These are phyloP conservation scores for Stachybotrys echinatus DNA, from an alignment of 2,329 filamentous ascomycete genomes.

Conservation along the genomic window DNA sequence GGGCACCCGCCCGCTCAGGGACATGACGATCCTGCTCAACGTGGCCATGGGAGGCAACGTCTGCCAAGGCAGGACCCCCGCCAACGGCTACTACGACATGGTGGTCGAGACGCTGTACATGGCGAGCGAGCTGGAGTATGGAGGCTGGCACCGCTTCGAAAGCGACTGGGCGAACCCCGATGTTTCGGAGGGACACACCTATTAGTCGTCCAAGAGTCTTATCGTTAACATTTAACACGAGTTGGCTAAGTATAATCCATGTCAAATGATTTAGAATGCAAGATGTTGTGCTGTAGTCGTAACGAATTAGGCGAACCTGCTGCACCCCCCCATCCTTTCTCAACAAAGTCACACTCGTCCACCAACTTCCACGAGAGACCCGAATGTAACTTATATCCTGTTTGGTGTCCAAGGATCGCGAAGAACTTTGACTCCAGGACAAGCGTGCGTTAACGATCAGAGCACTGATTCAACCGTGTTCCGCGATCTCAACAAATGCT, in stretches of 20 bases:
- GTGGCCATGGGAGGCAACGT: conserved; percentile 60
- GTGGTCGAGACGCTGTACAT: conserved; percentile 47
- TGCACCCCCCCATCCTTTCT: too few relatives aligned
- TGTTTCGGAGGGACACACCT: conserved; percentile 24
- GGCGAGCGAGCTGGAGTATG: conserved; percentile 42
- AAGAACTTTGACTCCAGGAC: background rate
- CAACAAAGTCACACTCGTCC: too few relatives aligned
- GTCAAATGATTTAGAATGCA: too few relatives aligned
- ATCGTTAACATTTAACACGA: too few relatives aligned
- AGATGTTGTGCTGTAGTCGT: too few relatives aligned
- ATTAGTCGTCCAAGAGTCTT: too few relatives aligned
- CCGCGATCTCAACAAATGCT: background rate
- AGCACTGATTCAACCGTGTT: background rate
- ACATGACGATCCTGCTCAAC: conserved; percentile 53
- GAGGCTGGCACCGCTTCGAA: conserved; percentile 51
- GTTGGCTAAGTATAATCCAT: too few relatives aligned
- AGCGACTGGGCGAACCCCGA: conserved; percentile 36
- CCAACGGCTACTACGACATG: conserved; percentile 51
- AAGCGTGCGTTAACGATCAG: background rate
- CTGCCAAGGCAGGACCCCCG: conserved; percentile 44
- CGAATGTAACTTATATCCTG: conserved; percentile 13
- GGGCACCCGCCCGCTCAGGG: conserved; percentile 48
- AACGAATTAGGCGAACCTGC: too few relatives aligned
- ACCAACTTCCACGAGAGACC: too few relatives aligned
- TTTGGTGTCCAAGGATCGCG: background rate